Base-by-base conservation (phyloP, 2,329 filamentous ascomycete genomes). In the Apiospora pterosperma region DNA sequence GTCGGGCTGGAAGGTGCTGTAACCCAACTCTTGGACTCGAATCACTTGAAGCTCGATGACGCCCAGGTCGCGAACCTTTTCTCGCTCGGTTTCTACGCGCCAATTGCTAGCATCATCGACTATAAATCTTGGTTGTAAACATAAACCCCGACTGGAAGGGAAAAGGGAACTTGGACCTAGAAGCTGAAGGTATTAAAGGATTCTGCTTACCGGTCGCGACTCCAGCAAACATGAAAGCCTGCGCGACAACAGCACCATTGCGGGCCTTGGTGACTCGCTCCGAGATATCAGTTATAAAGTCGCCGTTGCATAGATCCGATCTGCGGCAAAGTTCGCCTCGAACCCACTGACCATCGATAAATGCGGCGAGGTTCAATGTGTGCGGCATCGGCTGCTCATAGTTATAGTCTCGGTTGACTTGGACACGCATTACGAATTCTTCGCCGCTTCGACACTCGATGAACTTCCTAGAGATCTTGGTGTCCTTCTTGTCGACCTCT, bases 381-480 rank as follows among this genome's bases (percentile, higher is more conserved):
- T 70, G 62, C 19, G 65, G 39, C 6, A 41, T 38, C 12, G 58
- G 58, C 23, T 61, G 44, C 12, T 62, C 62, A 65, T 63, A 67
- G 10, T 63, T 34, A 21, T 68, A 65, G 23, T 63, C 62, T 4
- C 67, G 39, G 21, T 64, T 64, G 6, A 63, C 65, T 25, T 62
- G 61, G 8, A 69, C 63, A 28, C 62, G 58, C 25, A 73, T 63
- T 4, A 64, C 36, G 42, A 72, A 72, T 6, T 38, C 44, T 1
- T 70, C 64, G 11, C 69, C 61, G 25, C 67, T 67, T n/a, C 63
- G 63, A 14, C 68, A 69, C 63, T 72, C 70, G 39, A 73, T 65
- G 38, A 66, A 72, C 11, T 63, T 67, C 19, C 34, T 48, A 2
- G 48, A 55, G 3, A 31, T 36, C 36, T 64, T 66, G 12, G 38